Conservation (phyloP, 768 basidiomycete genomes). For the Trametes cinnabarina region DNA sequence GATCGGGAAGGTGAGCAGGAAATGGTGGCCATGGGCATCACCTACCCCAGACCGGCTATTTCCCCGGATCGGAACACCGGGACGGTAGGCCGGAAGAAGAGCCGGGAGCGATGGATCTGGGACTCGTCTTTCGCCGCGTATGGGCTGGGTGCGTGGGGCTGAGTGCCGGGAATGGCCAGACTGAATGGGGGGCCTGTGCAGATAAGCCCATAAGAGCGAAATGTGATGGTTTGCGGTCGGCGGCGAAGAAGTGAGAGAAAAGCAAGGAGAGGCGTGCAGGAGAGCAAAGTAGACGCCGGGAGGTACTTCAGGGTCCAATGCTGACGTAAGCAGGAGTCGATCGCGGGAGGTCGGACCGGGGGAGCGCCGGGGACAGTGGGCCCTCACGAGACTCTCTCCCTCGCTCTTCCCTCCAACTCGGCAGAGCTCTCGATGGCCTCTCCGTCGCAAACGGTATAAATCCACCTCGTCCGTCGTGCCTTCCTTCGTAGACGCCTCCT, state of each 20-base stretch:
- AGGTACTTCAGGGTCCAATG: constrained; percentile 2
- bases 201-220: constrained; percentile 1
- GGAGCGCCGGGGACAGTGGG: constrained; percentile 17
- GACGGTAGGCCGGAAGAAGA: constrained; percentile 16
- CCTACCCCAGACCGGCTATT: constrained; percentile 23
- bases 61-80: constrained; percentile 27
- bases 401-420: not conserved
- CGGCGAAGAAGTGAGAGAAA: not conserved
- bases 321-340: constrained; percentile 19
- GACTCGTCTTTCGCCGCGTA: not conserved
- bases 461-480: constrained; percentile 18
- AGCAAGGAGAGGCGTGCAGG: not conserved
- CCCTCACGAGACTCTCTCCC: constrained; percentile 35
- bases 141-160: not conserved
- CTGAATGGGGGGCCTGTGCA: constrained; percentile 1
- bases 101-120: constrained; percentile 3
- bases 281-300: no score
- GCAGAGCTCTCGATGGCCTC: not conserved
- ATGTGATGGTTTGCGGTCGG: not conserved
- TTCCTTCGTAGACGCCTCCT: constrained; percentile 26
- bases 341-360: constrained; percentile 36
- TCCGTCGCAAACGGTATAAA: constrained; percentile 11
- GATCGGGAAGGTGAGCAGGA: constrained; percentile 13
- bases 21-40: no score
- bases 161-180: not conserved